Conservation (phyloP, 108 stramenopile genomes). For the Cyclotella kingstonii region DNA sequence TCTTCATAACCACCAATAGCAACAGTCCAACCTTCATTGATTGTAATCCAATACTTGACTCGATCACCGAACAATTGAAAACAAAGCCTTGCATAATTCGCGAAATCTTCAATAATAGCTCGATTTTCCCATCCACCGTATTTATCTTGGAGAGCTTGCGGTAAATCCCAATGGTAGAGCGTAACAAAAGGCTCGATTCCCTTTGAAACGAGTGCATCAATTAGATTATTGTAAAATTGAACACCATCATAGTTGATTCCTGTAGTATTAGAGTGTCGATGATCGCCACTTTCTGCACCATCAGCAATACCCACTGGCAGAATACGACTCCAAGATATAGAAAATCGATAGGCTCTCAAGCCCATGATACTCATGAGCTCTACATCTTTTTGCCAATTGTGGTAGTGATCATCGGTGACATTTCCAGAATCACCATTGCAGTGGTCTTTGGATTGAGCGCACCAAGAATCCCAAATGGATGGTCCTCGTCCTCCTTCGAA, state of each 20-base stretch:
- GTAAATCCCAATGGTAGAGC: constrained; percentile 96
- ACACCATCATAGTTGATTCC: constrained; percentile 73
- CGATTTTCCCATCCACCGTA: constrained; percentile 78
- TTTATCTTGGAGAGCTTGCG: constrained; percentile 75
- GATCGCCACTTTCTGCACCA: constrained; percentile 20
- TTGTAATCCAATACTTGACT: constrained; percentile 91
- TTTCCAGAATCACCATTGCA: constrained; percentile 76
- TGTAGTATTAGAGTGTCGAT: constrained; percentile 4
- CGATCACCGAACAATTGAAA: constrained; percentile 88
- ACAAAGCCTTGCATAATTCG: constrained; percentile 83
- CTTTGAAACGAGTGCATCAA: constrained; percentile 75
- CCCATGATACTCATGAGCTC: constrained; percentile 75
- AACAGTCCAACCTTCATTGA: constrained; percentile 92
- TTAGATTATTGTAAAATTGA: constrained; percentile 83
- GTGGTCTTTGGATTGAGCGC: constrained; percentile 41
- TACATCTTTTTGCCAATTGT: constrained; percentile 81
- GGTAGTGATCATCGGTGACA: constrained; percentile 90
- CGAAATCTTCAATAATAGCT: constrained; percentile 70
- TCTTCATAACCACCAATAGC: constrained; percentile 83
- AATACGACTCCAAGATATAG: constrained; percentile 90
- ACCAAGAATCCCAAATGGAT: constrained; percentile 93
- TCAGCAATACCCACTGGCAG: constrained; percentile 68
- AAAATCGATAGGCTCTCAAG: constrained; percentile 89
- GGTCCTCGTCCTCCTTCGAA: constrained; percentile 75
- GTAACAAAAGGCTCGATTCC: constrained; percentile 89